Conservation (phyloP, 768 basidiomycete genomes). For the Agaricus subrufescens region DNA sequence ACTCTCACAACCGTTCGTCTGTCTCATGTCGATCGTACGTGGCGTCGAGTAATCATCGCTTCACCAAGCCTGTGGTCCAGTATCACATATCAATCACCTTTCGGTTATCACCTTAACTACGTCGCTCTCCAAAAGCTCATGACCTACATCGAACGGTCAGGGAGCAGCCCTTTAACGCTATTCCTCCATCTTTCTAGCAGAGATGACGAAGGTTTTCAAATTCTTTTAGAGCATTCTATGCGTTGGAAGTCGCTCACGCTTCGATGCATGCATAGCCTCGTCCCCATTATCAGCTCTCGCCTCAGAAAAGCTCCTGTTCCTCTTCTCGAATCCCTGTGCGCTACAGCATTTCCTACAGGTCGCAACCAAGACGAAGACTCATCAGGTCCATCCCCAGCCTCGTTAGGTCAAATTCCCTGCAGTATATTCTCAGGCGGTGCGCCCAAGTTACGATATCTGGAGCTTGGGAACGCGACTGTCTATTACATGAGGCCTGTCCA, state of each 20-base stretch:
- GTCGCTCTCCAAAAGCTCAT: conserved; percentile 8
- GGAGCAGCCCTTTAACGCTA: conserved; percentile 1
- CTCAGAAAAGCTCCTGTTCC: conserved; percentile 6
- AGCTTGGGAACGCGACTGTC: conserved; percentile 5
- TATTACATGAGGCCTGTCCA: conserved; percentile 10
- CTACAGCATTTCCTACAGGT: conserved; percentile 3
- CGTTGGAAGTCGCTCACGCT: conserved; percentile 7
- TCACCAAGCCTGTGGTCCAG: conserved; percentile 8
- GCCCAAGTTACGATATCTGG: background rate
- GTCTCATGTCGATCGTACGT: conserved; percentile 8
- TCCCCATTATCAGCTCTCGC: conserved; percentile 3
- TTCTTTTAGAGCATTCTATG: conserved; percentile 4
- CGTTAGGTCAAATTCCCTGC: conserved; percentile 1
- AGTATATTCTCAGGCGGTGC: conserved; percentile 6
- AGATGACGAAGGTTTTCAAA: conserved; percentile 10
- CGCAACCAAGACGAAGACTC: conserved; percentile 6
- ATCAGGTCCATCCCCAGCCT: conserved; percentile 8
- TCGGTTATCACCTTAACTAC: conserved; percentile 9
- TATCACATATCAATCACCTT: conserved; percentile 9
- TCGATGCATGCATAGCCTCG: conserved; percentile 2
- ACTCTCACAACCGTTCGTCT: conserved; percentile 5
- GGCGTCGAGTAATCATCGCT: conserved; percentile 8
- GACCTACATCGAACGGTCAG: conserved; percentile 9
- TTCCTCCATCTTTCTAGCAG: background rate
- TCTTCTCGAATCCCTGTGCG: conserved; percentile 3